Evolutionary conservation across 805 yeast species (phyloP), one percentile per base, ranked within the genome.

Genomic region (Ogataea philodendri): DNA sequence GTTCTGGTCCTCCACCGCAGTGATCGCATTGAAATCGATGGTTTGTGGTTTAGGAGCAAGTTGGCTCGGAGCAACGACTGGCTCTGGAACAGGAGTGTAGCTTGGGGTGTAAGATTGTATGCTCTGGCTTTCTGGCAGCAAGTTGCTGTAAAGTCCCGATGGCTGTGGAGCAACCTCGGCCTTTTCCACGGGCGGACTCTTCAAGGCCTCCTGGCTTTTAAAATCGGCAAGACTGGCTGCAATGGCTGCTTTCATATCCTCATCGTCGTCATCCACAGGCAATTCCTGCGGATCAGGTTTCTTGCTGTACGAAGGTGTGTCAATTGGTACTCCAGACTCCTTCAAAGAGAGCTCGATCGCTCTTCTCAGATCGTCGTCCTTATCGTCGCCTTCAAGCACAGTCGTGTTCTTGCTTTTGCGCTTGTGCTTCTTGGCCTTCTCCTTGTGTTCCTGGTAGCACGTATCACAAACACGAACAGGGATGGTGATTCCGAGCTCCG

Each of bases 401-500:
- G 57, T 7, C 7, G 14, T 49, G 10, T 49, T 39, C 16, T 55
- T 53, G 44, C 42, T 35, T 45, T 36, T 42, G 32, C 39, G 43
- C 29, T 49, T 46, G 26, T 45, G 38, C 29, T 47, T 49, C 16
- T 50, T 46, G 4, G 46, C 41, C 32, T 60, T 61, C 15, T 52
- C 59, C 52, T 69, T 74, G 39, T 79, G 70, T 49, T 80, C 84
- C 32, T 74, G 81, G 55, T 71, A 76, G 58, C 98, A 93, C 41
- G 83, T 82, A 50, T 88, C 97, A 62, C 98, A 93, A 0, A 90
- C 97, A 37, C 98, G 71, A 1, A 90, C 97, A 0, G 94, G 86
- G 36, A 83, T 86, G 45, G 76, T 75, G 25, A 93, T 86, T 0
- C 98, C 98, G 32, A 86, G 69, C 29, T 82, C 81, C 0, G 94